These are phyloP conservation scores for Serendipita sp. DNA, from an alignment of 768 basidiomycete genomes.

Conservation along the genomic window DNA sequence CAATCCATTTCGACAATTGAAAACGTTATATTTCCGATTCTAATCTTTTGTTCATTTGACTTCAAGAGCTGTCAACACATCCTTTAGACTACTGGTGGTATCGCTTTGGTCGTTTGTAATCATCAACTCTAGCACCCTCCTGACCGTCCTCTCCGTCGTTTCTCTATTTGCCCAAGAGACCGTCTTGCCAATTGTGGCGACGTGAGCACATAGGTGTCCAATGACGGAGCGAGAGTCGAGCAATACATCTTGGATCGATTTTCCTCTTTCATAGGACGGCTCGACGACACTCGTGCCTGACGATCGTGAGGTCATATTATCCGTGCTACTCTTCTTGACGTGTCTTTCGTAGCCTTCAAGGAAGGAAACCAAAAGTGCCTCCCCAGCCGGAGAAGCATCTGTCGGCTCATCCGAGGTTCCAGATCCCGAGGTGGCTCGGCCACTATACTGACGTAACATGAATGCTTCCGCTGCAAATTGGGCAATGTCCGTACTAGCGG, in stretches of 20 bases:
- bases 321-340: background rate
- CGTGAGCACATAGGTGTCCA: background rate
- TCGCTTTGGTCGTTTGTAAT: too few relatives aligned
- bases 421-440: background rate
- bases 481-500: background rate
- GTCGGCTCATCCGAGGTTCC: too few relatives aligned
- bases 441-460: background rate
- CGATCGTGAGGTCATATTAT: too few relatives aligned
- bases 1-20: too few relatives aligned
- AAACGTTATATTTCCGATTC: too few relatives aligned
- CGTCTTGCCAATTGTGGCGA: background rate
- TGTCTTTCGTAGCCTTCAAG: background rate
- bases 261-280: too few relatives aligned
- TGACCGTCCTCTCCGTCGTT: background rate
- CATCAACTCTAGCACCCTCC: background rate
- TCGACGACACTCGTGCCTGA: too few relatives aligned
- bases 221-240: background rate
- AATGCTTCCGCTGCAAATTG: background rate
- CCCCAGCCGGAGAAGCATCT: background rate
- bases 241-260: background rate
- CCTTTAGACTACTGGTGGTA: too few relatives aligned
- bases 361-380: background rate
- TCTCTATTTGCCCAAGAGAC: background rate
- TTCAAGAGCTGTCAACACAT: too few relatives aligned
- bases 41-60: too few relatives aligned